Evolutionary conservation across 2,329 filamentous ascomycete species (phyloP), one percentile per base, ranked within the genome.

Genomic region (Apiospora koreana): DNA sequence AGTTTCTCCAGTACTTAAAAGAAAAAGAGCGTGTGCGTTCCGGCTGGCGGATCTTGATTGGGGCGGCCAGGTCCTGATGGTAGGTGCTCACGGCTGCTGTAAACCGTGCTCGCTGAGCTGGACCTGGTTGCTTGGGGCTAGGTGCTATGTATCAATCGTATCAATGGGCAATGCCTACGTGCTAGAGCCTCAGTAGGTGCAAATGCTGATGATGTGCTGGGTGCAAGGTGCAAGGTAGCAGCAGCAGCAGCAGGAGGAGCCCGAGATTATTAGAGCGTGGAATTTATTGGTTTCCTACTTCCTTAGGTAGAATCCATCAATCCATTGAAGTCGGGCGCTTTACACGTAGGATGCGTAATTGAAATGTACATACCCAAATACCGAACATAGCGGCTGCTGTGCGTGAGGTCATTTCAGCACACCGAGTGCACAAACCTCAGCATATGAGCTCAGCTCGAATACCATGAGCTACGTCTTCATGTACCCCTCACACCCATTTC

Each of bases 1-100:
- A 25, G 50, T 18, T 58, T 58, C 25, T 58, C 50, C 50, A 62
- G 54, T 62, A 62, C 54, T 62, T 38, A n/a, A 23, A 8, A 46
- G 21, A n/a, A 62, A 62, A 62, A 38, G 54, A 62, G 54, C 54
- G 54, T 62, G 54, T 62, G 54, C 54, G 54, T 62, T 38, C 54
- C 28, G 18, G 31, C 8, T 62, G 31, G 12, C 21, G 54, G 54
- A 62, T 62, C 54, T 38, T 62, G 54, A 62, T 62, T 62, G 54
- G 50, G 50, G 18, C 50, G 16, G 28, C 25, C 50, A 31, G 50
- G 31, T 31, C 28, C 18, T 38, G 28, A 38, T 62, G 54, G 54
- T 62, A 62, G 54, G 54, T 62, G 54, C 54, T 62, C 21, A 38
- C 10, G 31, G 43, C 12, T 58, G 50, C 50, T 58, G 50, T 58